phyloP scores from a whole-genome alignment of 2,329 filamentous ascomycete genomes.

The Thielaviopsis ethacetica region DNA sequence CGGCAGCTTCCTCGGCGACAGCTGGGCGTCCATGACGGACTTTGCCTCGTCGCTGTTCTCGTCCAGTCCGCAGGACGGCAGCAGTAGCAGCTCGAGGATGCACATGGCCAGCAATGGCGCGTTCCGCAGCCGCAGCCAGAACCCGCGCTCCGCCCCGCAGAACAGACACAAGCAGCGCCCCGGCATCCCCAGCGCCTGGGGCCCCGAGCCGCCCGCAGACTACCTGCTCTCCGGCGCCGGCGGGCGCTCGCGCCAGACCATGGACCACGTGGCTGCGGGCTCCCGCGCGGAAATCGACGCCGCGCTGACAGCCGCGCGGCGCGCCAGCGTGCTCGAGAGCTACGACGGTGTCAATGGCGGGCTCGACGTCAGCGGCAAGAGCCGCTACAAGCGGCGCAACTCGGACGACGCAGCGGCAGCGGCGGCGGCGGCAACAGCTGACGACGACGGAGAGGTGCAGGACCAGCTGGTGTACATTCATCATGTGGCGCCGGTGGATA shows the following conservation, averaged over 20 bases:
- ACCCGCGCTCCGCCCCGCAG: background rate
- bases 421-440: conserved; percentile 18
- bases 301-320: conserved; percentile 37
- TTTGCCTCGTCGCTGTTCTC: conserved; percentile 9
- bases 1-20: conserved; percentile 9
- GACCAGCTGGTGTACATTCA: conserved; percentile 85
- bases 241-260: conserved; percentile 4
- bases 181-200: conserved; percentile 25
- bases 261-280: conserved; percentile 36
- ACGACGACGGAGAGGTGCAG: conserved; percentile 40
- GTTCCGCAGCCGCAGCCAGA: conserved; percentile 7
- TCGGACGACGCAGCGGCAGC: conserved; percentile 42
- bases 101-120: background rate
- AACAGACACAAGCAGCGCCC: background rate
- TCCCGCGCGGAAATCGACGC: conserved; percentile 36
- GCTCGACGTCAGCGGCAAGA: conserved; percentile 32
- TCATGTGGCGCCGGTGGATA: conserved; percentile 66
- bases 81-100: background rate
- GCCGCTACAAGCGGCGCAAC: conserved; percentile 45
- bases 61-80: background rate
- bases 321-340: conserved; percentile 43
- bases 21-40: conserved; percentile 11
- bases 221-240: conserved; percentile 12
- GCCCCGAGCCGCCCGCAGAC: conserved; percentile 29
- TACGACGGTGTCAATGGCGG: conserved; percentile 43